Evolutionary conservation across 192 early-diverging fungal species (phyloP).

Genomic region (Umbelopsis vinacea): DNA sequence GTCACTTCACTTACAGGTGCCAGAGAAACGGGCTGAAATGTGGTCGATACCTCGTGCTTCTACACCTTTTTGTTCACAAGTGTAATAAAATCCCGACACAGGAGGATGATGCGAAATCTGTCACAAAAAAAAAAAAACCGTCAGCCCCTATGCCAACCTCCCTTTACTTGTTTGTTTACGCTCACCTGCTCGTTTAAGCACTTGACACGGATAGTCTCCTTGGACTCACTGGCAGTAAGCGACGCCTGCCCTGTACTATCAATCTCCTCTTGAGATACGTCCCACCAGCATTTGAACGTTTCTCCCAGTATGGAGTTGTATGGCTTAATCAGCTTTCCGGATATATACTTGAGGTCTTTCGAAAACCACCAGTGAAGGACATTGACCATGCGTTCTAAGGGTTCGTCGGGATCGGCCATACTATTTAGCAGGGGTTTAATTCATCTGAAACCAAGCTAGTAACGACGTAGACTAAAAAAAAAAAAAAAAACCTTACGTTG

Average conservation of each 20-base stretch:
- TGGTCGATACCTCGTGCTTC: conserved; percentile 72
- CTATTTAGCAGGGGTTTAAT: conserved; percentile 19
- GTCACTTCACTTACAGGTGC: conserved; percentile 51
- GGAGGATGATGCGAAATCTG: conserved; percentile 95
- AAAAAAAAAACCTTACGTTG: conserved; percentile 32
- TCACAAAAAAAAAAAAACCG: conserved; percentile 61
- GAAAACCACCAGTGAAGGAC: conserved; percentile 75
- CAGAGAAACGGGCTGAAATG: conserved; percentile 73
- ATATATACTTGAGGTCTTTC: conserved; percentile 65
- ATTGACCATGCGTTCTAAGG: conserved; percentile 70
- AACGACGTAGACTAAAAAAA: background rate
- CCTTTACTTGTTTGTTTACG: background rate
- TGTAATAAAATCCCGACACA: conserved; percentile 80
- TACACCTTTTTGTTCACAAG: conserved; percentile 77
- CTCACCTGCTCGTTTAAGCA: conserved; percentile 66
- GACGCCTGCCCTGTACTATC: conserved; percentile 46
- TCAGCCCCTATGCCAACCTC: background rate
- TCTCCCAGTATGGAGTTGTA: conserved; percentile 95
- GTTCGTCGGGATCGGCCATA: conserved; percentile 65
- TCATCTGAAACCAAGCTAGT: background rate
- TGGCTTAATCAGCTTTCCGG: conserved; percentile 73
- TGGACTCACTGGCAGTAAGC: conserved; percentile 10
- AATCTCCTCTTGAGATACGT: conserved; percentile 53
- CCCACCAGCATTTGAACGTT: conserved; percentile 80
- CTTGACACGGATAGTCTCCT: conserved; percentile 44